phyloP scores from a whole-genome alignment of 2,329 filamentous ascomycete species.

The Cladophialophora yegresii region DNA sequence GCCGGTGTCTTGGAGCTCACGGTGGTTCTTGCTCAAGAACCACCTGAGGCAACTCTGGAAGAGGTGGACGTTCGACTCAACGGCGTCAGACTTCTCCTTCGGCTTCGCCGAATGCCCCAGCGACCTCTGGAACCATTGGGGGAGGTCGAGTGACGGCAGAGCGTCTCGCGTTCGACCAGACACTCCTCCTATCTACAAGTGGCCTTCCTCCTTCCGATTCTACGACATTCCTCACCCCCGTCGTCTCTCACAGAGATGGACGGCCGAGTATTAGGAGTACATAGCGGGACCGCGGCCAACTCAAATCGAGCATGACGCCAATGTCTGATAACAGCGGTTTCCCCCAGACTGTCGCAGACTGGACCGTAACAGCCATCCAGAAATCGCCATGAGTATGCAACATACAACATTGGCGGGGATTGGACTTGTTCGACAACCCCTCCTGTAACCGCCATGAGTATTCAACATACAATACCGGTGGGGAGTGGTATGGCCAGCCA shows the following conservation, averaged over 20 bases:
- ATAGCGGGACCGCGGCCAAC: constrained; percentile 15
- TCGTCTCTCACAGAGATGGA: constrained; percentile 8
- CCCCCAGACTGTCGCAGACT: constrained; percentile 13
- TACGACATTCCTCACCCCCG: not conserved
- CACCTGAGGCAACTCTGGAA: not conserved
- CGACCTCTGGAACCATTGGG: constrained; percentile 5
- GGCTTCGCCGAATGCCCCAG: constrained; percentile 2
- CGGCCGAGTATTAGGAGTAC: not conserved
- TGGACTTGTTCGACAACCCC: constrained; percentile 1
- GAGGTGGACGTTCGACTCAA: not conserved
- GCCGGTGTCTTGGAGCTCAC: not conserved
- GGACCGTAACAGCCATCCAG: constrained; percentile 7
- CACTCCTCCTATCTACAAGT: not conserved
- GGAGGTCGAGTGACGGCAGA: not conserved
- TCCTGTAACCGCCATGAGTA: constrained; percentile 4
- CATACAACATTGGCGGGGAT: constrained; percentile 3
- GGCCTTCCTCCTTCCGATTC: not conserved
- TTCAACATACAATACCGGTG: not conserved
- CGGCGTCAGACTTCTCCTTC: constrained; percentile 10
- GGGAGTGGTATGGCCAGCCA: constrained; percentile 5
- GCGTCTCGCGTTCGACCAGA: not conserved
- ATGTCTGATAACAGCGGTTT: constrained; percentile 13
- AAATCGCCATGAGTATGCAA: constrained; percentile 6
- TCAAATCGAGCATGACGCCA: constrained; percentile 7
- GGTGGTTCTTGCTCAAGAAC: constrained; percentile 7